Percentiles rank a stretch among this genome's conserved stretches.
Conservation (phyloP, 352 stramenopile species). For the Globisporangium recalcitrans region DNA sequence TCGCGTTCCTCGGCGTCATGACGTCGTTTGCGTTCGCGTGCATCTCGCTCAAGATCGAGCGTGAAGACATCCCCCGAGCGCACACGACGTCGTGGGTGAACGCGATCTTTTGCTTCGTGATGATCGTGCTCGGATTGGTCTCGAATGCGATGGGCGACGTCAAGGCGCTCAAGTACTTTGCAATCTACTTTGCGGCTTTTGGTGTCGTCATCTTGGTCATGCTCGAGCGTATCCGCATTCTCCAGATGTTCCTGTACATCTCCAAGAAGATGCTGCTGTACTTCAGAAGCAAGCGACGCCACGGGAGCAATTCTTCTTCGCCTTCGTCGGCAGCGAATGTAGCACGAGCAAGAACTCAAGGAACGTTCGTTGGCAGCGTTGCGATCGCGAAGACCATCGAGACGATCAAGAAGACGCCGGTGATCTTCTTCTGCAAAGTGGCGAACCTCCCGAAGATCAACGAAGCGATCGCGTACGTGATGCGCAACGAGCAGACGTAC, state of each 20-base stretch:
- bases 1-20: constrained; percentile 82
- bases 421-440: constrained; percentile 89
- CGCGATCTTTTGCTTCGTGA: constrained; percentile 15
- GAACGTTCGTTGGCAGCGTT: constrained; percentile 30
- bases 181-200: constrained; percentile 51
- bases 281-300: constrained; percentile 15
- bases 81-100: constrained; percentile 36
- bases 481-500: constrained; percentile 85
- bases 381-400: constrained; percentile 71
- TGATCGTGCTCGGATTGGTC: constrained; percentile 19
- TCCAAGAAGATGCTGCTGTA: constrained; percentile 38
- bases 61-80: constrained; percentile 64
- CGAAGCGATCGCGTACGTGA: constrained; percentile 88
- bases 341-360: constrained; percentile 16
- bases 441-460: constrained; percentile 88
- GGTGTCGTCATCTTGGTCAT: constrained; percentile 51
- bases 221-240: constrained; percentile 50
- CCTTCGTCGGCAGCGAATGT: background rate
- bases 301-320: background rate
- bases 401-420: constrained; percentile 69
- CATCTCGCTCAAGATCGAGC: constrained; percentile 84
- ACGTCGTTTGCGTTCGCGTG: constrained; percentile 73
- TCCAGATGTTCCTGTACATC: constrained; percentile 45
- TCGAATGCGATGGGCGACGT: constrained; percentile 1
- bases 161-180: constrained; percentile 42